Evolutionary conservation across 2,329 filamentous ascomycete species (phyloP), one percentile per base, ranked within the genome.

Genomic region (Aureobasidium sp.): DNA sequence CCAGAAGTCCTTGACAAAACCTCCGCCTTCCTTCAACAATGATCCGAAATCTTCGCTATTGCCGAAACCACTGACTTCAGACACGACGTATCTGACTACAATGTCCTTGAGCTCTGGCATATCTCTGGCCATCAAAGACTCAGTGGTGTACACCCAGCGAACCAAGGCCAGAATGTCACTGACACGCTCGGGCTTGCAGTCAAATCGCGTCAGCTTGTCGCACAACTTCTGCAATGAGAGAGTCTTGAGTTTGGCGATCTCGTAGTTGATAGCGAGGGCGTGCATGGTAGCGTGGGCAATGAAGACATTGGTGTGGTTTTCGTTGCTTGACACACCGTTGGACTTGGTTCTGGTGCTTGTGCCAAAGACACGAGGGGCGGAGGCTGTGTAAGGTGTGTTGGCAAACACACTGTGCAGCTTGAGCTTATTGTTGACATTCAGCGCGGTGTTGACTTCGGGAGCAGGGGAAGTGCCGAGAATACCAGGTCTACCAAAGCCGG

Each of bases 201-300:
- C 57, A 6, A 60, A 46, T 23, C 46, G 44, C 26, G 23, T 41
- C 34, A 60, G 26, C 34, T 60, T 60, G 26, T 51, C 57, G 9
- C 17, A 39, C n/a, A 60, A 36, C 26, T 60, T 60, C 8, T 41
- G 26, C 29, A 60, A 36, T 3, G 44, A 41, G 17, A 60, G 17
- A 9, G 26, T 32, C 36, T 60, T 50, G 15, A 60, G 46, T 17
- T 41, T 60, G 44, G 17, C 20, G 17, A 60, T 46, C 1, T 60
- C 44, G 46, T 41, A 60, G 32, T 36, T 34, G 34, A 60, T 17
- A 17, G 44, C 57, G 13, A 60, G 32, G 5, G 34, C n/a, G 27
- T 60, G 34, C 57, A 60, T 60, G 46, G 57, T 46, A 5, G 57
- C 57, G 12, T 60, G 57, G 6, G 57, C 57, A 26, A 60, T 60